Base-by-base conservation (phyloP, 2,329 filamentous ascomycete genomes). In the Eutypella sp. region DNA sequence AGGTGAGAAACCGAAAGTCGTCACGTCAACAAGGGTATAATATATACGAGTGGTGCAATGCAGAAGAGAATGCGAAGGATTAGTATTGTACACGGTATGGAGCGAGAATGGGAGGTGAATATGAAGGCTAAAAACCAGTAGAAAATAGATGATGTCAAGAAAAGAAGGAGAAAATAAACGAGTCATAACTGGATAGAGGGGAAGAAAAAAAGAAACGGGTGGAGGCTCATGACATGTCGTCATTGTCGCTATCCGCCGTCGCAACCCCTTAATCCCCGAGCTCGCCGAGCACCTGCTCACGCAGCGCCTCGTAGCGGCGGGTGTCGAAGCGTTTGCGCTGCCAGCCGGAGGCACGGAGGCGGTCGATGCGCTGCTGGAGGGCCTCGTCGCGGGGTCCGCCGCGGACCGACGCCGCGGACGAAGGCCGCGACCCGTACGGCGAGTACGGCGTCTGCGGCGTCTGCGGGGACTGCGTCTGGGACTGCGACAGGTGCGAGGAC, bases 271-370 rank as follows among this genome's bases (percentile, higher is more conserved):
- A 67, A 13, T 57, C 50, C 7, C 47, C 54, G 36, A 81, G 62
- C 55, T 82, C 79, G 2, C 72, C 70, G 45, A 81, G 61, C 33
- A 71, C 77, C 42, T 64, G 68, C 53, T 76, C 74, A 13, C 75
- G 65, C 8, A 82, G 64, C 18, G 69, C 68, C 57, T 78, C 73
- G 55, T 82, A 82, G 31, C 74, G 68, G 38, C 65, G 60, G 5
- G 65, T 63, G 49, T 82, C 73, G 52, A 82, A 82, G 19, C 78
- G 71, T 52, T 72, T 72, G 23, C 79, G 66, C 55, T 70, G 71
- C 78, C 79, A 82, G 2, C 77, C 77, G 41, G 56, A 68, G n/a
- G 70, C 70, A 18, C 76, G 71, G 10, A 82, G 62, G 9, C 73
- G 68, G 61, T 78, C 75, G 51, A 82, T 80, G 20, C 78, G 70